Evolutionary conservation across 352 stramenopile genomes (phyloP), one percentile per base, ranked within the genome.

Genomic region (Phytopythium kandeliae): DNA sequence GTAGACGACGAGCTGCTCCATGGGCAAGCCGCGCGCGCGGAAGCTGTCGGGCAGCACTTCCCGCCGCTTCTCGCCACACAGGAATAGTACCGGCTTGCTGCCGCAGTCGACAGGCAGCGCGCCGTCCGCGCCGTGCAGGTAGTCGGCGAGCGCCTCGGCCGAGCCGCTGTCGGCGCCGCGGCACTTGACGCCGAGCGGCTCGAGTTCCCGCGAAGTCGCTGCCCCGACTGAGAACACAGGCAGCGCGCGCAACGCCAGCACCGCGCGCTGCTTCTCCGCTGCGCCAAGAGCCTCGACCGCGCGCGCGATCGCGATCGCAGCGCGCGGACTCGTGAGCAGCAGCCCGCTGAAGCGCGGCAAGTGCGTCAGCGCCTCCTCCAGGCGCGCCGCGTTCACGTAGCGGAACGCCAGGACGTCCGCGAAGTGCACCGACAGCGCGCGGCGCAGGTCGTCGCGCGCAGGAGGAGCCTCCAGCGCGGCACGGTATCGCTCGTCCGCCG

Each of bases 281-380:
- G 9, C 22, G 1, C 70, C 54, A n/a, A 89, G 19, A 8, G 43
- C 31, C 30, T 68, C 54, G 12, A 85, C 44, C 1, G 67, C 62
- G 5, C 68, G 67, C 28, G 47, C 44, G 4, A 93, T 60, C 0
- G 79, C 82, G 25, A 78, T 75, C 21, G 74, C 67, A n/a, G 67
- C 76, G 40, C 82, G 82, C 21, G 82, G 79, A 71, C 79, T 91
- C 25, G 82, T 93, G 53, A 93, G 54, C 46, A 93, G 60, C 22
- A 93, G 54, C 25, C 66, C 71, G 37, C 70, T 71, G 52, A 82
- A 86, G 41, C 55, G 50, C 24, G 75, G 63, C n/a, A 92, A 43
- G 21, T 76, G 53, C 22, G 60, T 55, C 51, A 86, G 38, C 15
- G 75, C 60, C 12, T 71, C 57, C 17, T 53, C 33, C 43, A 90